Base-by-base conservation (phyloP, 2,329 filamentous ascomycete species). In the Trichoderma arundinaceum region DNA sequence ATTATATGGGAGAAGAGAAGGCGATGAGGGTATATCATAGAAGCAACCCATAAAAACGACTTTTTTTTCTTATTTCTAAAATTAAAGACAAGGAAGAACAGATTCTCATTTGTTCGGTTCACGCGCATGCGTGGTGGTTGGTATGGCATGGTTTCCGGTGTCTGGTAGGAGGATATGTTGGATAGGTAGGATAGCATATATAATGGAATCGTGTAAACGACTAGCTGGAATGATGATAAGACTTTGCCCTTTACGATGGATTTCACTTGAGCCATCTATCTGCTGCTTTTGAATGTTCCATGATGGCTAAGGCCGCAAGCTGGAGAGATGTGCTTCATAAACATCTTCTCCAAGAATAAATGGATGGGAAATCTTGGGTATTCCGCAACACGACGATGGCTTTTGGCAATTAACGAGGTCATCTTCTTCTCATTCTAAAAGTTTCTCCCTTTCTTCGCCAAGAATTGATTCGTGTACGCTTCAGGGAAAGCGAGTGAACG, bases 171-270 rank as follows among this genome's bases (percentile, higher is more conserved):
- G 39, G 52, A 39, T 38, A 8, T 63, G 51, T 46, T 53, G 57
- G 43, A 19, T 62, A 52, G 59, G 49, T 46, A 62, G 59, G 59
- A 52, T 54, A 63, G 60, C 57, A 19, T 60, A 60, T 62, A 44
- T 63, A 63, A 46, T 63, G 43, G 33, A 60, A 19, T 53, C 12
- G 22, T 62, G 17, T 35, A 53, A n/a, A 9, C 48, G 46, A 43
- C 41, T 43, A 15, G 17, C n/a, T 57, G 22, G 6, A 15, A 28
- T 32, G 13, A 33, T 6, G 48, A 19, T 39, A 8, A 33, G 28
- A 5, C 8, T 39, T 12, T 41, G 9, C 13, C 13, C 7, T 33
- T 7, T 28, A 32, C 22, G 7, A 2, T 32, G 13, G 12, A 32
- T 28, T 49, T 12, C 28, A 13, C 12, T 32, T 49, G 46, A 32